phyloP scores from a whole-genome alignment of 345 rosid species.

The Lepidium didymum region DNA sequence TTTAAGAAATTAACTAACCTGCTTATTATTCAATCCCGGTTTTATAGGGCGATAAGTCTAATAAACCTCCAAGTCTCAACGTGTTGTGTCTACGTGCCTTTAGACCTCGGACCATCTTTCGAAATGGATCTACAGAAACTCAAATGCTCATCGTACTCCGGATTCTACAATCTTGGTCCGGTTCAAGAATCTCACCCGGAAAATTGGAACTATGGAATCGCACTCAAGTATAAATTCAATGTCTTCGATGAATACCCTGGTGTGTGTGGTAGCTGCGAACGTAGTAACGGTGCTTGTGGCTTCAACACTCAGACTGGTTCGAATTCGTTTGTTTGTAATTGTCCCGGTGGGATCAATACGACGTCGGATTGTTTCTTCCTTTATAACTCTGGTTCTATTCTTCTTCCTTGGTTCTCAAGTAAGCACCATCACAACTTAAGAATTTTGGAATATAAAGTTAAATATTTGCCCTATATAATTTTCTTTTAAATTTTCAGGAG shows the following conservation, averaged over 20 bases:
- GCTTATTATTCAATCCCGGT: constrained; percentile 13
- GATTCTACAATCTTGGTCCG: constrained; percentile 60
- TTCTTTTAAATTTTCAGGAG: neutral
- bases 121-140: constrained; percentile 68
- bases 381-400: constrained; percentile 7
- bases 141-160: constrained; percentile 65
- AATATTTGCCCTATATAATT: neutral
- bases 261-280: constrained; percentile 62
- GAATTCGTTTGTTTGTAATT: constrained; percentile 50
- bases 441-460: neutral
- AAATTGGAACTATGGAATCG: constrained; percentile 79
- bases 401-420: constrained; percentile 25
- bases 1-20: neutral
- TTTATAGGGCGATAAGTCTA: constrained; percentile 50
- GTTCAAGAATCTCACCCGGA: constrained; percentile 74
- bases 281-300: constrained; percentile 75
- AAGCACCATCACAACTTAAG: neutral
- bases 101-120: constrained; percentile 83
- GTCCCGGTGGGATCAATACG: constrained; percentile 64
- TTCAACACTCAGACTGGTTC: constrained; percentile 36
- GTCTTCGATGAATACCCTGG: constrained; percentile 68
- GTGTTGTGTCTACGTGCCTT: constrained; percentile 84
- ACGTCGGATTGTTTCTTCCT: constrained; percentile 59
- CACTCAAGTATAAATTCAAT: constrained; percentile 73
- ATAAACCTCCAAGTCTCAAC: constrained; percentile 67